Conservation (phyloP, 331 rosid species). For the Saraca asoca region DNA sequence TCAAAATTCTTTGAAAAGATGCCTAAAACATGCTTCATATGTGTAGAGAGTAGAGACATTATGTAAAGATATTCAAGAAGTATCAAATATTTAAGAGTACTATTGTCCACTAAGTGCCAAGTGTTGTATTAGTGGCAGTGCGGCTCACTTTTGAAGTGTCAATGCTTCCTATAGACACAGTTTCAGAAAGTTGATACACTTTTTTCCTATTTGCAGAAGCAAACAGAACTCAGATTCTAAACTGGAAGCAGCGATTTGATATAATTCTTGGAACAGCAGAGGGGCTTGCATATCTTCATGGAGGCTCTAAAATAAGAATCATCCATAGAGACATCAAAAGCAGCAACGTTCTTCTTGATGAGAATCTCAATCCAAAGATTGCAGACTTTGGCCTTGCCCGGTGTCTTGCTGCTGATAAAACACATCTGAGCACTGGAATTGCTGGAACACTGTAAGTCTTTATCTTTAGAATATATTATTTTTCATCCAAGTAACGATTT, state of each 20-base stretch:
- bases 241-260: conserved; percentile 68
- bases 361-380: conserved; percentile 69
- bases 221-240: conserved; percentile 59
- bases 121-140: no score
- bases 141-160: no score
- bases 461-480: neutral
- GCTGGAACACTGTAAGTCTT: conserved; percentile 94
- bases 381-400: conserved; percentile 92
- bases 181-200: conserved; percentile 15
- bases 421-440: conserved; percentile 86
- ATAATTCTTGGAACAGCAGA: conserved; percentile 78
- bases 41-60: no score
- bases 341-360: conserved; percentile 85
- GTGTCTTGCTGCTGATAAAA: conserved; percentile 64
- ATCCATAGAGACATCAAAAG: conserved; percentile 92
- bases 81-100: no score
- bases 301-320: conserved; percentile 63
- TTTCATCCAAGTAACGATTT: neutral
- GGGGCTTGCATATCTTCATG: conserved; percentile 87
- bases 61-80: no score
- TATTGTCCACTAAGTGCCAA: no score
- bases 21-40: no score
- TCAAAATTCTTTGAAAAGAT: no score
- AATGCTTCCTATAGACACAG: no score
- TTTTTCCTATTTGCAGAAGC: conserved; percentile 49